These are phyloP conservation scores for Carex cristatella DNA, from an alignment of 176 grass and related monocot genomes.

Conservation along the genomic window DNA sequence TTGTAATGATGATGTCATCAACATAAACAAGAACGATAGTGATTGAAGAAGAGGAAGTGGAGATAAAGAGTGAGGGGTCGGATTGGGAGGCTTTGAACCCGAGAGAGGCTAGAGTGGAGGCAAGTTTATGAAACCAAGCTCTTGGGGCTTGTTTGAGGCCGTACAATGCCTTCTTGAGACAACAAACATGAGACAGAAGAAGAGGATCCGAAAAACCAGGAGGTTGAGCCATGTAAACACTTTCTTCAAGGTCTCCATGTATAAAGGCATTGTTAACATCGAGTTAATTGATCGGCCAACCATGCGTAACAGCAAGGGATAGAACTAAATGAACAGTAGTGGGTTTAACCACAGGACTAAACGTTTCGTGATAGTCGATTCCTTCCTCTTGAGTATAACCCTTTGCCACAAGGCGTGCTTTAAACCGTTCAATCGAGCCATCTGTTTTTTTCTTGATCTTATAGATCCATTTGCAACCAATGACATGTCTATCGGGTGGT, in stretches of 20 bases:
- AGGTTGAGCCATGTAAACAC: neutral
- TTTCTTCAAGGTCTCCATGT: neutral
- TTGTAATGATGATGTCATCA: too few relatives aligned
- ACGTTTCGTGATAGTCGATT: neutral
- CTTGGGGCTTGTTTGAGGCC: too few relatives aligned
- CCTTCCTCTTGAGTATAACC: neutral
- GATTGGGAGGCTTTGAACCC: too few relatives aligned
- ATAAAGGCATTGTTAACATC: neutral
- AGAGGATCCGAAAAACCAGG: too few relatives aligned
- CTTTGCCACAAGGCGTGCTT: neutral
- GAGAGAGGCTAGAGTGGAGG: too few relatives aligned
- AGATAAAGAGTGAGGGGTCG: too few relatives aligned
- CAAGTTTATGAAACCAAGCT: too few relatives aligned
- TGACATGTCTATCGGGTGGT: neutral
- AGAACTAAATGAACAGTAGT: neutral
- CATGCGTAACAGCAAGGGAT: neutral
- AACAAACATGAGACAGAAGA: too few relatives aligned
- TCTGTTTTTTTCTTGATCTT: neutral
- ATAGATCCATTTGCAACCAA: neutral
- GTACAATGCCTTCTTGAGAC: too few relatives aligned
- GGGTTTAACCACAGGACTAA: neutral
- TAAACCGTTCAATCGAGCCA: neutral
- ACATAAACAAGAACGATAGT: too few relatives aligned
- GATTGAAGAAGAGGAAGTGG: too few relatives aligned
- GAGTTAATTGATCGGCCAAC: rapidly evolving